These are phyloP conservation scores for Aspergillus vadensis DNA, from an alignment of 2,329 filamentous ascomycete species.

Conservation along the genomic window DNA sequence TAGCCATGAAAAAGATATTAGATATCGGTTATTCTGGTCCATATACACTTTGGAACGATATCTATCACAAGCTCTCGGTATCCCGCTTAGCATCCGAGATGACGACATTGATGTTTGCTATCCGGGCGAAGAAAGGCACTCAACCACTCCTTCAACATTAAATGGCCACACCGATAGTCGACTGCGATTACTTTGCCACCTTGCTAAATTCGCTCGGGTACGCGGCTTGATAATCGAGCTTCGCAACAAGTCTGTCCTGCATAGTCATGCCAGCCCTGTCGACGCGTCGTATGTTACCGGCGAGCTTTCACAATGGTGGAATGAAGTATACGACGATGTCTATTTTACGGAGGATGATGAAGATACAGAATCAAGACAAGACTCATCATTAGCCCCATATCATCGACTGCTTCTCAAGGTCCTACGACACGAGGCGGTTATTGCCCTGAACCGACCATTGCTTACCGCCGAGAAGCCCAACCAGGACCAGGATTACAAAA, in stretches of 20 bases:
- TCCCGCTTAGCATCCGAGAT: slow-evolving; percentile 58
- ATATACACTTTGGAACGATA: slow-evolving; percentile 59
- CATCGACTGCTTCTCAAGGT: slow-evolving; percentile 49
- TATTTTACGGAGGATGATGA: slow-evolving; percentile 40
- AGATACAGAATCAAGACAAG: background rate
- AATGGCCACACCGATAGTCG: slow-evolving; percentile 19
- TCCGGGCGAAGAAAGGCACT: slow-evolving; percentile 52
- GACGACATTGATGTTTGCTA: slow-evolving; percentile 63
- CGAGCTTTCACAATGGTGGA: slow-evolving; percentile 55
- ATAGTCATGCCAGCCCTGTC: slow-evolving; percentile 48
- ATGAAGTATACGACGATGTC: slow-evolving; percentile 54
- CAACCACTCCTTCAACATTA: background rate
- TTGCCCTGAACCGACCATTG: slow-evolving; percentile 55
- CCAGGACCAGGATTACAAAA: slow-evolving; percentile 44
- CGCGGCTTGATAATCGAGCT: slow-evolving; percentile 56
- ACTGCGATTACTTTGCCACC: slow-evolving; percentile 42
- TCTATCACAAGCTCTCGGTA: slow-evolving; percentile 58
- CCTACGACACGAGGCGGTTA: slow-evolving; percentile 53
- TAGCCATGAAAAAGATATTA: slow-evolving; percentile 48
- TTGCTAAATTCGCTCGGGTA: slow-evolving; percentile 53
- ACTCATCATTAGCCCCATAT: slow-evolving; percentile 28
- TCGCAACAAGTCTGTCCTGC: slow-evolving; percentile 54
- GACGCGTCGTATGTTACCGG: slow-evolving; percentile 52
- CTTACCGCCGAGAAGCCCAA: slow-evolving; percentile 49
- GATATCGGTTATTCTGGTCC: slow-evolving; percentile 60